These are phyloP conservation scores for Blastobotrys terrestris DNA, from an alignment of 805 yeast genomes.

Conservation along the genomic window DNA sequence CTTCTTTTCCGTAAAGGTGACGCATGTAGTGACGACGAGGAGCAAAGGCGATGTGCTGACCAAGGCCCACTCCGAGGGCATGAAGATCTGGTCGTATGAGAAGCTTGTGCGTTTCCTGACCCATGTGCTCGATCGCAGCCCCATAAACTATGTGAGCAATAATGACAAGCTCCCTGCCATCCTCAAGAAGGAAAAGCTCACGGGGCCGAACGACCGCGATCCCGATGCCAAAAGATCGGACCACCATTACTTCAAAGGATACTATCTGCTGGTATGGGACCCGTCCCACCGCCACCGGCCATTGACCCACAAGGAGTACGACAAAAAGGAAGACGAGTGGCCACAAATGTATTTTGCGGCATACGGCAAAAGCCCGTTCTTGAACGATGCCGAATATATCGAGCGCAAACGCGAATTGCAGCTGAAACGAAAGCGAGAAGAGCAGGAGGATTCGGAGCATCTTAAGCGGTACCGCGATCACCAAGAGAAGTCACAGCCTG, in stretches of 20 bases:
- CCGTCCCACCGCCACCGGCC: constrained; percentile 73
- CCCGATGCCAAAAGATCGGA: constrained; percentile 82
- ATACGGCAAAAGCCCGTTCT: constrained; percentile 78
- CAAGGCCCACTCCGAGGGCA: constrained; percentile 51
- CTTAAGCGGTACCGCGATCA: constrained; percentile 29
- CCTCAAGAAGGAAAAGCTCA: constrained; percentile 74
- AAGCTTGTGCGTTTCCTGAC: constrained; percentile 75
- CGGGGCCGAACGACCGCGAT: constrained; percentile 85
- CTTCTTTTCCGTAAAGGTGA: constrained; percentile 55
- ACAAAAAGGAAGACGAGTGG: constrained; percentile 37
- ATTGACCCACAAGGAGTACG: constrained; percentile 77
- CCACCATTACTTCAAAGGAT: constrained; percentile 69
- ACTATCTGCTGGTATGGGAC: constrained; percentile 76
- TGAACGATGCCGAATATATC: constrained; percentile 29
- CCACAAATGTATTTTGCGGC: constrained; percentile 59
- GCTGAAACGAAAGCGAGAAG: constrained; percentile 47
- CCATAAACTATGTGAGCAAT: background rate
- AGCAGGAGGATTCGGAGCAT: constrained; percentile 39
- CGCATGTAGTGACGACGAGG: constrained; percentile 74
- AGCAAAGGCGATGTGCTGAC: constrained; percentile 57
- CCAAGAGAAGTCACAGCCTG: constrained; percentile 7
- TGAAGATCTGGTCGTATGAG: constrained; percentile 84
- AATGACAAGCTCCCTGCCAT: constrained; percentile 45
- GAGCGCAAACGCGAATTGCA: background rate
- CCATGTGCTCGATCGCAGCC: constrained; percentile 30